These are phyloP conservation scores for Saccharomycopsis sp. DNA, from an alignment of 805 yeast genomes.

Conservation along the genomic window DNA sequence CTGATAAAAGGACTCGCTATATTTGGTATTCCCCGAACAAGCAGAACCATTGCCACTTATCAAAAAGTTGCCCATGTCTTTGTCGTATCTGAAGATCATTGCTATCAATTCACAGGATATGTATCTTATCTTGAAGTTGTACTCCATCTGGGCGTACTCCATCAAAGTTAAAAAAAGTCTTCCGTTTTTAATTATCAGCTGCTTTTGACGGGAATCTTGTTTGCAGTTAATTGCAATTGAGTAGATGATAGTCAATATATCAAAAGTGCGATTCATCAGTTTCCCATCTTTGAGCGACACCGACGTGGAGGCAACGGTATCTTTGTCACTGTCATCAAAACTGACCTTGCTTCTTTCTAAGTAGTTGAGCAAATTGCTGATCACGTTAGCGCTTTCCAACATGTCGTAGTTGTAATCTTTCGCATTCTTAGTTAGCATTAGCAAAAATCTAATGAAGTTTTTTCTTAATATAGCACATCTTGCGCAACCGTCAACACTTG, in stretches of 20 bases:
- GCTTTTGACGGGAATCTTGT: conserved; percentile 13
- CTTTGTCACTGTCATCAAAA: conserved; percentile 1
- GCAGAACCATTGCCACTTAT: background rate
- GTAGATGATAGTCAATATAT: conserved; percentile 18
- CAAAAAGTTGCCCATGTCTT: conserved; percentile 7
- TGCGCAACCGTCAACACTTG: background rate
- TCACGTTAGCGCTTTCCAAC: conserved; percentile 2
- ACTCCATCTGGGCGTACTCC: conserved; percentile 10
- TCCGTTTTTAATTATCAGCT: conserved; percentile 8
- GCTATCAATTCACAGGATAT: conserved; percentile 28
- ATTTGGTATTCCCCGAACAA: background rate
- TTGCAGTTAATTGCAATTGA: conserved; percentile 15
- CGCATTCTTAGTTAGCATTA: conserved; percentile 16
- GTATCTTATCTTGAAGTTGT: conserved; percentile 16
- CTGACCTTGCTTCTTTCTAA: background rate
- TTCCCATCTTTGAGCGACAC: conserved; percentile 3
- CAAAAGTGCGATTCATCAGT: conserved; percentile 9
- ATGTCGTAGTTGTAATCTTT: conserved; percentile 15
- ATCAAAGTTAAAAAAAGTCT: conserved; percentile 9
- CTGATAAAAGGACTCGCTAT: conserved; percentile 4
- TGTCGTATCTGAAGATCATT: conserved; percentile 66
- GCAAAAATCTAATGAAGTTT: conserved; percentile 17
- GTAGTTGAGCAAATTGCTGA: conserved; percentile 2
- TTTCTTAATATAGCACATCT: conserved; percentile 5
- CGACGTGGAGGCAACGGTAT: background rate